These are phyloP conservation scores for Aspergillus felis DNA, from an alignment of 2,329 filamentous ascomycete species.

Conservation along the genomic window DNA sequence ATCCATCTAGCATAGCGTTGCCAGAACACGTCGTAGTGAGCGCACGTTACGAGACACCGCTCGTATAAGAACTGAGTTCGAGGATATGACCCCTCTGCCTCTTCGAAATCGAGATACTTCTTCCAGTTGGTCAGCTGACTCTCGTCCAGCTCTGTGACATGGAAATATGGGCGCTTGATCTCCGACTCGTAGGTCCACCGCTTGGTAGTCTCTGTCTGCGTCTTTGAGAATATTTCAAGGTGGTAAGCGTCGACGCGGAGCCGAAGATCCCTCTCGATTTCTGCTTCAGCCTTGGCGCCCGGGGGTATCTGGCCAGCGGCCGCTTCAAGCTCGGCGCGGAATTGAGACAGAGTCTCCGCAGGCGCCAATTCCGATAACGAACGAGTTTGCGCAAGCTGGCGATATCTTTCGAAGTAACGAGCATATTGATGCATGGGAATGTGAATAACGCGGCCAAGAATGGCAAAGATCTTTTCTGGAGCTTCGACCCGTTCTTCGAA, in stretches of 20 bases:
- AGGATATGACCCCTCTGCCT: constrained; percentile 71
- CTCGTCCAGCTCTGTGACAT: constrained; percentile 88
- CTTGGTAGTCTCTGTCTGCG: constrained; percentile 83
- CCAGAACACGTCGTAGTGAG: constrained; percentile 97
- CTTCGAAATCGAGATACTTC: constrained; percentile 95
- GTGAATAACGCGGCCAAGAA: constrained; percentile 76
- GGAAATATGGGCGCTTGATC: constrained; percentile 94
- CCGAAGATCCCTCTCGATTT: constrained; percentile 79
- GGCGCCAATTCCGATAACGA: constrained; percentile 71
- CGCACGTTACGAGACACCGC: constrained; percentile 85
- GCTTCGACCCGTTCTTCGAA: constrained; percentile 89
- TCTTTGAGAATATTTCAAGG: constrained; percentile 73
- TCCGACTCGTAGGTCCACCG: constrained; percentile 93
- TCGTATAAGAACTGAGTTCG: constrained; percentile 85
- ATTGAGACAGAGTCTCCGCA: constrained; percentile 62
- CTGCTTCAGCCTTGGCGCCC: constrained; percentile 61
- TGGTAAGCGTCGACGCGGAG: constrained; percentile 75
- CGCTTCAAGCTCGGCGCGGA: constrained; percentile 67
- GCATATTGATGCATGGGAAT: constrained; percentile 96
- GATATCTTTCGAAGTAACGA: constrained; percentile 89
- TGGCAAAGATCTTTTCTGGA: constrained; percentile 77
- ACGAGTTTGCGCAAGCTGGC: constrained; percentile 67
- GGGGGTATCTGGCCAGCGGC: constrained; percentile 41
- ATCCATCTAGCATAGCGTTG: constrained; percentile 96
- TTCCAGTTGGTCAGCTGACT: constrained; percentile 84